Conservation (phyloP, 1,284 basidiomycete genomes). For the Apiotrichum montevideense region DNA sequence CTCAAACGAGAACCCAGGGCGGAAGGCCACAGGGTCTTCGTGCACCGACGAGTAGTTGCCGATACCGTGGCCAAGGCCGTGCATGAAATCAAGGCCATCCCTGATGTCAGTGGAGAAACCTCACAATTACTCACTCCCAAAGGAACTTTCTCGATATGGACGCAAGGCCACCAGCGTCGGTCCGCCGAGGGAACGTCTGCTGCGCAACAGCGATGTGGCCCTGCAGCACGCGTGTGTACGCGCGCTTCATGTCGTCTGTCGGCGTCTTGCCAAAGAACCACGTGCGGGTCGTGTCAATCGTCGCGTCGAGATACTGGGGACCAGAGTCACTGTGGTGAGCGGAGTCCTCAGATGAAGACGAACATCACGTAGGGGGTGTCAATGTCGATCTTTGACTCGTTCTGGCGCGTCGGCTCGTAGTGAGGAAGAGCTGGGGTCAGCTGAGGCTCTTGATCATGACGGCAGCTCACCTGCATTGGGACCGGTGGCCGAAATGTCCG, state of each 20-base stretch:
- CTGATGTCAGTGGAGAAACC: constrained; percentile 12
- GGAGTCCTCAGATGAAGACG: constrained; percentile 30
- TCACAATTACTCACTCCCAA: constrained; percentile 55
- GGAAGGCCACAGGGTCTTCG: constrained; percentile 38
- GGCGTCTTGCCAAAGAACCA: constrained; percentile 73
- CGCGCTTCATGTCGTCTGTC: constrained; percentile 68
- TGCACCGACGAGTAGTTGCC: constrained; percentile 39
- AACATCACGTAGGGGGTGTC: constrained; percentile 84
- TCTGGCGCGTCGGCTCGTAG: constrained; percentile 72
- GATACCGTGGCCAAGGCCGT: constrained; percentile 45
- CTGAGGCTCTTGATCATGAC: background rate
- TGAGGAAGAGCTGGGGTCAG: constrained; percentile 67
- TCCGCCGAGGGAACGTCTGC: constrained; percentile 81
- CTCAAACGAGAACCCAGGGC: constrained; percentile 54
- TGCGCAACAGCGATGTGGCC: constrained; percentile 92
- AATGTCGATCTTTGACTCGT: constrained; percentile 65
- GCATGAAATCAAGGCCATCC: constrained; percentile 70
- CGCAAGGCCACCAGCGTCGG: constrained; percentile 71
- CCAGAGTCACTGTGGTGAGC: constrained; percentile 64
- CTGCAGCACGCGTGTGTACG: constrained; percentile 90
- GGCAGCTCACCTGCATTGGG: constrained; percentile 57
- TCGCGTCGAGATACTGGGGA: constrained; percentile 79
- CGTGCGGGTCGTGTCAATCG: constrained; percentile 88
- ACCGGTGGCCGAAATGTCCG: constrained; percentile 86
- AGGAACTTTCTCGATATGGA: constrained; percentile 76